These are phyloP conservation scores for Paramyrothecium sp. DNA, from an alignment of 2,329 filamentous ascomycete species.

Conservation along the genomic window DNA sequence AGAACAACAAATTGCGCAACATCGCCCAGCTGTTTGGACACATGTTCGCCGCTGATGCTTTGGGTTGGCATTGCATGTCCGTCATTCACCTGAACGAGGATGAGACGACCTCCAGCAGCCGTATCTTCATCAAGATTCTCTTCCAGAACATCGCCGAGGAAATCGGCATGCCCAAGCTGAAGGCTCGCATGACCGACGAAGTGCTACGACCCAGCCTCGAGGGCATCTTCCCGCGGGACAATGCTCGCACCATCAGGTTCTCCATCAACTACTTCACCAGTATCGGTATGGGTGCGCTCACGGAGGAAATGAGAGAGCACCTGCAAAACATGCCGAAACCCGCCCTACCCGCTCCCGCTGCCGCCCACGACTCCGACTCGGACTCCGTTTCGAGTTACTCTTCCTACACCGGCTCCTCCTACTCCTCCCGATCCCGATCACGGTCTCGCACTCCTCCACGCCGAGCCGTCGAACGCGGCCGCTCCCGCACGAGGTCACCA, in stretches of 20 bases:
- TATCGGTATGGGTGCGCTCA: slow-evolving; percentile 92
- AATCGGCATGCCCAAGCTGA: slow-evolving; percentile 78
- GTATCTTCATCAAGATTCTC: slow-evolving; percentile 98
- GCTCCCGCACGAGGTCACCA: slow-evolving; percentile 26
- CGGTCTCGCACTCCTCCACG: slow-evolving; percentile 20
- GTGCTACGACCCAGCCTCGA: slow-evolving; percentile 74
- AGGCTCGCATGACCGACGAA: slow-evolving; percentile 75
- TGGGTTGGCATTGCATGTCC: slow-evolving; percentile 88
- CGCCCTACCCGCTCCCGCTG: slow-evolving; percentile 65
- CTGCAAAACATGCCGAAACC: slow-evolving; percentile 90
- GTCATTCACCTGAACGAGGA: slow-evolving; percentile 91
- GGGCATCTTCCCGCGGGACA: slow-evolving; percentile 87
- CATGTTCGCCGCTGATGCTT: slow-evolving; percentile 80
- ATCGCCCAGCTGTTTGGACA: slow-evolving; percentile 95
- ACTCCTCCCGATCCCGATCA: slow-evolving; percentile 52
- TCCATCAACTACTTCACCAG: slow-evolving; percentile 99
- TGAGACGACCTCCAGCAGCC: slow-evolving; percentile 91
- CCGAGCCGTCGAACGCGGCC: slow-evolving; percentile 19
- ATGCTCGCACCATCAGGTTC: slow-evolving; percentile 87
- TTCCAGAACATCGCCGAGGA: slow-evolving; percentile 91
- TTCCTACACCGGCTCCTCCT: slow-evolving; percentile 65
- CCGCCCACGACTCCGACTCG: slow-evolving; percentile 59
- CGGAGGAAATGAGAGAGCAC: slow-evolving; percentile 90
- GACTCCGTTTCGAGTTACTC: slow-evolving; percentile 79
- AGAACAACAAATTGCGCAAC: slow-evolving; percentile 92